Conservation (phyloP, 805 yeast species). For the Candida parachauliodes region DNA sequence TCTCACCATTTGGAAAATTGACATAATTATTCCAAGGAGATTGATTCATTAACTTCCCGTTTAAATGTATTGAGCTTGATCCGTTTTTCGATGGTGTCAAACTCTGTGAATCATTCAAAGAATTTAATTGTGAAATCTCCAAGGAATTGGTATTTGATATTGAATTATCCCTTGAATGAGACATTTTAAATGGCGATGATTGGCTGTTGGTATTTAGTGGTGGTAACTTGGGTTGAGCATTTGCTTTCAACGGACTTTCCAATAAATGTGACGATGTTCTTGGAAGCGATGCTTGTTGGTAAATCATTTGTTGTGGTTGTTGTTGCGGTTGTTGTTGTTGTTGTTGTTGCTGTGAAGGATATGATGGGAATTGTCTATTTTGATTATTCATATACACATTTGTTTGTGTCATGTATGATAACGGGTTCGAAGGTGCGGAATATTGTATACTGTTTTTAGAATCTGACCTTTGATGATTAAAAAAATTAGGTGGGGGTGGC, state of each 20-base stretch:
- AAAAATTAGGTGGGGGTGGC: slow-evolving; percentile 3
- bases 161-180: slow-evolving; percentile 29
- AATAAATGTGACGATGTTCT: slow-evolving; percentile 9
- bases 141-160: slow-evolving; percentile 14
- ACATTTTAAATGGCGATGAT: slow-evolving; percentile 9
- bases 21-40: slow-evolving; percentile 7
- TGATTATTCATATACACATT: slow-evolving; percentile 5
- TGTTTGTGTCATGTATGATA: slow-evolving; percentile 15
- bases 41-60: slow-evolving; percentile 5
- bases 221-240: slow-evolving; percentile 5
- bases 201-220: slow-evolving; percentile 2
- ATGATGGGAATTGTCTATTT: slow-evolving; percentile 1
- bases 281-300: slow-evolving; percentile 6
- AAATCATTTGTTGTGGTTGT: slow-evolving; percentile 5
- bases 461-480: slow-evolving; percentile 6
- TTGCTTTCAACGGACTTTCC: slow-evolving; percentile 6
- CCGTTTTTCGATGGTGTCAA: slow-evolving; percentile 4
- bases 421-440: slow-evolving; percentile 18
- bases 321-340: slow-evolving; percentile 7
- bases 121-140: slow-evolving; percentile 4
- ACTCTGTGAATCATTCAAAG: slow-evolving; percentile 3
- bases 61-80: slow-evolving; percentile 1
- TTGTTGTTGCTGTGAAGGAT: slow-evolving; percentile 10
- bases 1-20: slow-evolving; percentile 23
- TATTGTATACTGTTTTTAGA: slow-evolving; percentile 2